Conservation (phyloP, 352 stramenopile species). For the Globisporangium barbulae region DNA sequence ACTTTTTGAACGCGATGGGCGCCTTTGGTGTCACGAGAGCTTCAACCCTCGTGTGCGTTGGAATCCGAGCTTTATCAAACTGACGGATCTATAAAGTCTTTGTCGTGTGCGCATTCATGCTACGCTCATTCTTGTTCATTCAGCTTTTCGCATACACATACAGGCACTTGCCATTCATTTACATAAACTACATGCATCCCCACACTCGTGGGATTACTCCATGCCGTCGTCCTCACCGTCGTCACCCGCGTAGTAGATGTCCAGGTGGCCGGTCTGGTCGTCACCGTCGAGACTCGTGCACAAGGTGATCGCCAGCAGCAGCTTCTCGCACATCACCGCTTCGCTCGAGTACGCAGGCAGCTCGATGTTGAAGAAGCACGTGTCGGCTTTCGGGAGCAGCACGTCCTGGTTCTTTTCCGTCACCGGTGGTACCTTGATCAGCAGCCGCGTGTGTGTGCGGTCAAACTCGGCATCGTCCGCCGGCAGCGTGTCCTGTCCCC, state of each 20-base stretch:
- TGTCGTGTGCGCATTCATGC: not conserved
- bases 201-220: conserved; percentile 24
- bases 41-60: not conserved
- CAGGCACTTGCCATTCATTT: not conserved
- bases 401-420: conserved; percentile 39
- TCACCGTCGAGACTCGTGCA: conserved; percentile 84
- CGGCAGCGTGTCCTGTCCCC: conserved; percentile 76
- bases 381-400: conserved; percentile 74
- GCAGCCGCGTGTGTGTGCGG: conserved; percentile 63
- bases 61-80: not conserved
- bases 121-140: not conserved
- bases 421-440: conserved; percentile 62
- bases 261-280: conserved; percentile 59
- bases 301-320: conserved; percentile 70
- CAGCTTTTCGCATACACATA: conserved; percentile 1
- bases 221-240: conserved; percentile 57
- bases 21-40: not conserved
- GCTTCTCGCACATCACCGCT: conserved; percentile 62
- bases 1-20: conserved; percentile 35
- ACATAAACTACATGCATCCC: not conserved
- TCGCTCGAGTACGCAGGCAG: conserved; percentile 73
- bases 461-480: conserved; percentile 80
- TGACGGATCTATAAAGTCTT: not conserved
- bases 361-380: conserved; percentile 87
- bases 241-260: conserved; percentile 71